Evolutionary conservation across 1,284 basidiomycete genomes (phyloP), one percentile per base, ranked within the genome.

Genomic region (Cryptococcus maquisensis): DNA sequence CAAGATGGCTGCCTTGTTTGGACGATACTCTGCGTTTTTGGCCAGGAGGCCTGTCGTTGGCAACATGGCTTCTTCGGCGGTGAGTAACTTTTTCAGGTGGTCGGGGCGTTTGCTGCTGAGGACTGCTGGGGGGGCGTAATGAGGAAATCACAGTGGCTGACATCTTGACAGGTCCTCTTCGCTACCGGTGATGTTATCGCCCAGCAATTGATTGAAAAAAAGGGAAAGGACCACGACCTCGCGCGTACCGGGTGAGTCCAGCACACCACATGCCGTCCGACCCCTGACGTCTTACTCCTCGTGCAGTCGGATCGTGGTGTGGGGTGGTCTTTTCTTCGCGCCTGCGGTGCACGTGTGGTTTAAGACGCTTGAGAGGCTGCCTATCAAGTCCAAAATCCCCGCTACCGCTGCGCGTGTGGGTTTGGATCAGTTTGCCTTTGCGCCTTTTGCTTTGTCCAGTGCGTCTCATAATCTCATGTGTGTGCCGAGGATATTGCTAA

Each of bases 141-240:
- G 3, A 28, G 2, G 5, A 28, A 18, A 10, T 15, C 13, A 44
- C 47, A 54, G 38, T 46, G 41, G 8, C n/a, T 8, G 16, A 21
- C 36, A 10, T 15, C 9, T 15, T 26, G n/a, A 49, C 51, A 77
- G 76, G 69, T 67, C 2, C 62, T 79, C n/a, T 79, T 79, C 59
- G 75, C 74, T 18, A 73, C 78, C 12, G 79, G 79, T 37, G 79
- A 80, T 61, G 59, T 68, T 71, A 46, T 81, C 37, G 79, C 79
- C n/a, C 79, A 80, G 60, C 79, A 81, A 60, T 61, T 64, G 2
- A 72, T 80, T 43, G 79, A 80, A 65, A 78, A 79, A 63, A 74
- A 74, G 54, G 76, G 76, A 1, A 60, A 52, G 18, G 60, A 75
- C 15, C 76, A 78, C 52, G 77, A 79, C 63, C 65, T 68, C 48